Evolutionary conservation across 495 filamentous ascomycete species (phyloP).

Genomic region (Aspergillus sclerotioniger): DNA sequence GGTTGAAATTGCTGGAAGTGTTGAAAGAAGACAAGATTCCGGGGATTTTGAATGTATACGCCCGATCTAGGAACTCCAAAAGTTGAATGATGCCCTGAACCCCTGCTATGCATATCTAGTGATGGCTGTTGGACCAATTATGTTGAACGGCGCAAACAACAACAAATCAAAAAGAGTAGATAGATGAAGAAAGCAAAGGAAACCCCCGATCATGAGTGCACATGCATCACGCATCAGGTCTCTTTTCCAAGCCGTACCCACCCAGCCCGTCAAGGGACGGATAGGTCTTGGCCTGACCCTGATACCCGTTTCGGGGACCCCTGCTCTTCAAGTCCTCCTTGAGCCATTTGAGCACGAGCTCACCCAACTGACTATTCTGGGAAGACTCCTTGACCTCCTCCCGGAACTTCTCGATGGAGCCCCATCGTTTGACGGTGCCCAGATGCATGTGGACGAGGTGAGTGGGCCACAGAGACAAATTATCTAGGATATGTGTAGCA

Average conservation of each 20-base stretch:
- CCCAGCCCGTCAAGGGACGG: constrained; percentile 62
- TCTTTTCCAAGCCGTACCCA: constrained; percentile 78
- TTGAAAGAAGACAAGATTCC: constrained; percentile 27
- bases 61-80: constrained; percentile 19
- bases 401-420: constrained; percentile 58
- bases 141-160: constrained; percentile 8
- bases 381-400: constrained; percentile 41
- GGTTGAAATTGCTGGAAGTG: constrained; percentile 16
- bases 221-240: constrained; percentile 18
- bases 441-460: constrained; percentile 94
- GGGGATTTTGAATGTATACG: constrained; percentile 33
- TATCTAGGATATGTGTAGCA: constrained; percentile 95
- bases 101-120: constrained; percentile 24
- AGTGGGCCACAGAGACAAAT: constrained; percentile 86
- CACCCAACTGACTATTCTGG: constrained; percentile 72
- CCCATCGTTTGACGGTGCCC: constrained; percentile 82
- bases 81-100: constrained; percentile 15
- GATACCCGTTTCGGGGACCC: constrained; percentile 66
- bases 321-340: constrained; percentile 76
- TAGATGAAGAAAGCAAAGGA: constrained; percentile 2
- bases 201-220: not conserved
- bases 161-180: constrained; percentile 10
- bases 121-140: constrained; percentile 33
- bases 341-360: constrained; percentile 86
- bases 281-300: constrained; percentile 70